These are phyloP conservation scores for Rhynchosporium agropyri DNA, from an alignment of 2,329 filamentous ascomycete species.

Conservation along the genomic window DNA sequence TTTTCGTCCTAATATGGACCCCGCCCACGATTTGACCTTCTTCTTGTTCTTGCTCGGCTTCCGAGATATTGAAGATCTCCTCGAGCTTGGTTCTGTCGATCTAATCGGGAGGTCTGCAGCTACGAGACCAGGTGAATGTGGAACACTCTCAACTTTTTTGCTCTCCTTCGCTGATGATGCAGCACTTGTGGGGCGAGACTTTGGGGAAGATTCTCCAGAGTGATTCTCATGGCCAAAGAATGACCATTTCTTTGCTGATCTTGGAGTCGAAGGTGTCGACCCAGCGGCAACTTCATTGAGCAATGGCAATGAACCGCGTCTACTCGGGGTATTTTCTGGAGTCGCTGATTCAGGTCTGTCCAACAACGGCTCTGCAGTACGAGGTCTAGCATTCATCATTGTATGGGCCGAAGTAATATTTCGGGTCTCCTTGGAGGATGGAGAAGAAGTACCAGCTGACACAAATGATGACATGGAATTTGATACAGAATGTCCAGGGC, in stretches of 20 bases:
- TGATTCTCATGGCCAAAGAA: constrained; percentile 40
- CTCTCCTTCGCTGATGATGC: constrained; percentile 46
- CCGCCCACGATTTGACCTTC: constrained; percentile 69
- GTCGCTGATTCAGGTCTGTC: constrained; percentile 46
- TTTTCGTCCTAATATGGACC: constrained; percentile 53
- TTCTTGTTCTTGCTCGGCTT: constrained; percentile 60
- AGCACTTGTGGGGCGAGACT: constrained; percentile 49
- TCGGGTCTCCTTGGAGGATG: constrained; percentile 47
- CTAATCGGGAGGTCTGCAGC: constrained; percentile 32
- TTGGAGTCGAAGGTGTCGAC: constrained; percentile 42
- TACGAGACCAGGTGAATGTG: constrained; percentile 22
- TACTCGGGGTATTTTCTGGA: constrained; percentile 43
- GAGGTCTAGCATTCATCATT: constrained; percentile 59
- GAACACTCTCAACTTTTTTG: constrained; percentile 34
- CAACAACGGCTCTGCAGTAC: constrained; percentile 71
- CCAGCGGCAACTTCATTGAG: constrained; percentile 45
- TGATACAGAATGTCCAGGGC: constrained; percentile 69
- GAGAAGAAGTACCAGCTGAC: constrained; percentile 57
- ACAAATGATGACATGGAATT: constrained; percentile 80
- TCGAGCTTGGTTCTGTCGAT: constrained; percentile 35
- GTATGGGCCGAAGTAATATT: constrained; percentile 45
- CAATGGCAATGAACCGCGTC: constrained; percentile 63
- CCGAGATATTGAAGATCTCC: constrained; percentile 38
- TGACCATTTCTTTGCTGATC: constrained; percentile 42
- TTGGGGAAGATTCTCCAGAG: constrained; percentile 50